Evolutionary conservation across 1,139 yeast genomes (phyloP), one percentile per base, ranked within the genome.

Genomic region (Magnusiomyces tetraspermus): DNA sequence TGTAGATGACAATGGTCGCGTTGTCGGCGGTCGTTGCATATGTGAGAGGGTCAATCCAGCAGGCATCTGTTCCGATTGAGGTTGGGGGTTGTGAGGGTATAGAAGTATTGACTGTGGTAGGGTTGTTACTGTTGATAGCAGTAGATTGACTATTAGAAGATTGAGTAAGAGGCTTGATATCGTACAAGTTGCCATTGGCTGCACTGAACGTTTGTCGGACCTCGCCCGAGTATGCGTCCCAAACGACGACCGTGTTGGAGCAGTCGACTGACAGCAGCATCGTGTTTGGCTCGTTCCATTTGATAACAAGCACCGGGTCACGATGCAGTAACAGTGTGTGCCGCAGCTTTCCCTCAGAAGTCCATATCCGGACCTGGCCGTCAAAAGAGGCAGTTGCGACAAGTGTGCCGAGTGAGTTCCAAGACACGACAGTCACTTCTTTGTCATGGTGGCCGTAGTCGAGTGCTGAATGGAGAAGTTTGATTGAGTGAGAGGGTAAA

Each of bases 21-120:
- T 75, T 75, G 4, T 73, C 66, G 0, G 85, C 83, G 0, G 95
- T 79, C 15, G 85, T 70, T 1, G 90, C 88, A 65, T 86, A 85
- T 58, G 82, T 84, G 55, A 72, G 70, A 41, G 78, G 79, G 59
- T 80, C 85, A 22, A 88, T 72, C 96, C 96, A 89, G 58, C 82
- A 79, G 2, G 80, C 74, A 60, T 79, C 83, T 1, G 77, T 70
- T 2, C 83, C 82, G 17, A 70, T 51, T 30, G 55, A 47, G n/a
- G n/a, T n/a, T n/a, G n/a, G n/a, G n/a, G n/a, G n/a, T n/a, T n/a
- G n/a, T n/a, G n/a, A 13, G 10, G 38, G 38, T 13, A 33, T 15
- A 33, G 15, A 22, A 24, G 11, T 23, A 19, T 41, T 8, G n/a
- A n/a, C 17, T 5, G 6, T 36, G 40, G 13, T 21, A 22, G 5